phyloP scores from a whole-genome alignment of 2,329 filamentous ascomycete species.

The Aspergillus puulaauensis region DNA sequence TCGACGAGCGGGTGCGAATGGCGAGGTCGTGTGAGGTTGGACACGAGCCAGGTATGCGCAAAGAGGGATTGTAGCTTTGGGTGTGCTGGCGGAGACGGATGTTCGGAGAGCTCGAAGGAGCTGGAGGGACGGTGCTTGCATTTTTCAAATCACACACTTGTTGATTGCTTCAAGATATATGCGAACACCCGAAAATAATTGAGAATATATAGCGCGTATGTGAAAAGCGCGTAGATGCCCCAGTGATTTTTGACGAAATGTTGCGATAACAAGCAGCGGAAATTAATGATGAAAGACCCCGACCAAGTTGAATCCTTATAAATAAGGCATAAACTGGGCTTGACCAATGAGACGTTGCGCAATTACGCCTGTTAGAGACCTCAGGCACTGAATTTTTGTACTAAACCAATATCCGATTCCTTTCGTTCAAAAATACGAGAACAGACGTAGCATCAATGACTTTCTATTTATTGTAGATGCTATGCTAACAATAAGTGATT shows the following conservation, averaged over 20 bases:
- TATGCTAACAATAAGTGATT: constrained; percentile 15
- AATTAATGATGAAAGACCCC: background rate
- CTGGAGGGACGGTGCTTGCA: constrained; percentile 43
- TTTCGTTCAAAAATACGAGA: background rate
- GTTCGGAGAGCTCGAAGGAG: constrained; percentile 43
- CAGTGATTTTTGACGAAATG: background rate
- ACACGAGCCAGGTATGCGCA: constrained; percentile 14
- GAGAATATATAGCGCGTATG: background rate
- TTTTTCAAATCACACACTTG: constrained; percentile 11
- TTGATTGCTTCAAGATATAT: background rate
- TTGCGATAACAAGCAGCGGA: background rate
- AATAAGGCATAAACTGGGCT: background rate
- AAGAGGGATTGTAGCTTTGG: constrained; percentile 8
- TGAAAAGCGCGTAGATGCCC: background rate
- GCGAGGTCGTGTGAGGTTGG: constrained; percentile 9
- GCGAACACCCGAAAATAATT: background rate
- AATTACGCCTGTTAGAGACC: background rate
- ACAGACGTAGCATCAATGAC: background rate
- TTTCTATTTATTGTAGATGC: constrained; percentile 7
- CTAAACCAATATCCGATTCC: too few relatives aligned
- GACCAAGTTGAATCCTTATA: background rate
- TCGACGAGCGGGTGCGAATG: constrained; percentile 7
- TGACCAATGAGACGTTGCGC: background rate
- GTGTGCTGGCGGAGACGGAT: constrained; percentile 24
- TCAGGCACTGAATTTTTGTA: too few relatives aligned